Evolutionary conservation across 1,284 basidiomycete genomes (phyloP).

Genomic region (Heterobasidion parviporum): DNA sequence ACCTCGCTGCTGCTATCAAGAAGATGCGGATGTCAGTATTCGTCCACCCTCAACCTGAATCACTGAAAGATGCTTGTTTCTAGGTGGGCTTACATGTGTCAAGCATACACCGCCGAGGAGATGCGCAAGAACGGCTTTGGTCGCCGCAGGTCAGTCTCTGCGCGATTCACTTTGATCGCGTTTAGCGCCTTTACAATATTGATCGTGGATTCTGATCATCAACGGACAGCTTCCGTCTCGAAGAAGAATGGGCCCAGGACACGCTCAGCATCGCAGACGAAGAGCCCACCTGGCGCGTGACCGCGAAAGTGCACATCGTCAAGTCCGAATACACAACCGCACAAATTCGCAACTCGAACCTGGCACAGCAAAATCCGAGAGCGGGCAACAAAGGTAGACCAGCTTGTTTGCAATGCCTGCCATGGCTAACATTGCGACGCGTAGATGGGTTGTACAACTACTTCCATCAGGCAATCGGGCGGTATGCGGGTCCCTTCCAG

Average conservation of each 20-base stretch:
- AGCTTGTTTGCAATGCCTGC: too few relatives aligned
- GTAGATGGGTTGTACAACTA: background rate
- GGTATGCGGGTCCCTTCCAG: background rate
- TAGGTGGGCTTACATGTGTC: conserved; percentile 3
- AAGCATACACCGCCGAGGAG: conserved; percentile 1
- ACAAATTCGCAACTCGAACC: background rate
- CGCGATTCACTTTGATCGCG: background rate
- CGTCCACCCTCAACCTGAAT: background rate
- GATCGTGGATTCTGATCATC: background rate
- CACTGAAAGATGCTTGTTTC: background rate
- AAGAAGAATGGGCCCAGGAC: conserved; percentile 2
- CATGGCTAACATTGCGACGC: background rate
- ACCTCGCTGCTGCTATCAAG: background rate
- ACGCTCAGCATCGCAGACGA: background rate
- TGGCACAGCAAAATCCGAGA: background rate
- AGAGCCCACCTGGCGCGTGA: conserved; percentile 1
- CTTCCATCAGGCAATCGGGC: background rate
- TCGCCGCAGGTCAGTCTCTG: background rate
- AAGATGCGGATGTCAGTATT: conserved; percentile 1
- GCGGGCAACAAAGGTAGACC: background rate
- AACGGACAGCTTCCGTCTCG: conserved; percentile 1
- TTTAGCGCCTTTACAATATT: background rate
- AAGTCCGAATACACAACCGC: background rate
- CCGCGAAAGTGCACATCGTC: background rate
- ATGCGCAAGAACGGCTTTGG: conserved; percentile 3